A percentile compares a stretch with the other conserved stretches of the same genome.
phyloP scores from a whole-genome alignment of 2,329 filamentous ascomycete genomes.

The Phaeosphaeria sp. region DNA sequence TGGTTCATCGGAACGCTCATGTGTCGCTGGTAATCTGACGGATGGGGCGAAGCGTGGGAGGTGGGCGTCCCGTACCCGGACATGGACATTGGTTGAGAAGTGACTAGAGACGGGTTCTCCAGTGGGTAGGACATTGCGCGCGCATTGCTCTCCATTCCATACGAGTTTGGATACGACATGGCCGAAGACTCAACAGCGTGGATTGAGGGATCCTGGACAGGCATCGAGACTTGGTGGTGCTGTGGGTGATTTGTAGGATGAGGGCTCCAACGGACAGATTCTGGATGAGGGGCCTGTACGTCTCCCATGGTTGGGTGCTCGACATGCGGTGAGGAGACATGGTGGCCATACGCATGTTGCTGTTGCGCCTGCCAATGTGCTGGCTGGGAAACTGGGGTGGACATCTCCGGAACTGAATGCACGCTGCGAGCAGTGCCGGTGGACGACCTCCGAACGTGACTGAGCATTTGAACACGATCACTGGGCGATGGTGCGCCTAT shows the following conservation, averaged over 20 bases:
- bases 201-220: slow-evolving; percentile 40
- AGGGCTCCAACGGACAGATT: slow-evolving; percentile 43
- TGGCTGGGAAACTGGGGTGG: slow-evolving; percentile 45
- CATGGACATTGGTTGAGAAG: slow-evolving; percentile 47
- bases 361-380: slow-evolving; percentile 48
- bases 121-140: slow-evolving; percentile 50
- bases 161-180: slow-evolving; percentile 45
- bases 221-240: slow-evolving; percentile 43
- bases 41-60: slow-evolving; percentile 45
- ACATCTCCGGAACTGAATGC: slow-evolving; percentile 46
- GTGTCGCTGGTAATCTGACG: slow-evolving; percentile 47
- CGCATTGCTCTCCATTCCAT: slow-evolving; percentile 46
- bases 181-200: slow-evolving; percentile 38
- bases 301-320: slow-evolving; percentile 41
- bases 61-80: slow-evolving; percentile 47
- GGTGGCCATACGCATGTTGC: slow-evolving; percentile 38
- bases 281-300: slow-evolving; percentile 34
- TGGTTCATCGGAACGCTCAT: slow-evolving; percentile 47
- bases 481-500: slow-evolving; percentile 47
- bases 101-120: slow-evolving; percentile 46
- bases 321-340: slow-evolving; percentile 45
- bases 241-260: slow-evolving; percentile 42
- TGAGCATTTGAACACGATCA: slow-evolving; percentile 49
- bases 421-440: slow-evolving; percentile 47
- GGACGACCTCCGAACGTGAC: slow-evolving; percentile 46